Conservation (phyloP, 1,139 yeast species). For the Geotrichum histeridarum region DNA sequence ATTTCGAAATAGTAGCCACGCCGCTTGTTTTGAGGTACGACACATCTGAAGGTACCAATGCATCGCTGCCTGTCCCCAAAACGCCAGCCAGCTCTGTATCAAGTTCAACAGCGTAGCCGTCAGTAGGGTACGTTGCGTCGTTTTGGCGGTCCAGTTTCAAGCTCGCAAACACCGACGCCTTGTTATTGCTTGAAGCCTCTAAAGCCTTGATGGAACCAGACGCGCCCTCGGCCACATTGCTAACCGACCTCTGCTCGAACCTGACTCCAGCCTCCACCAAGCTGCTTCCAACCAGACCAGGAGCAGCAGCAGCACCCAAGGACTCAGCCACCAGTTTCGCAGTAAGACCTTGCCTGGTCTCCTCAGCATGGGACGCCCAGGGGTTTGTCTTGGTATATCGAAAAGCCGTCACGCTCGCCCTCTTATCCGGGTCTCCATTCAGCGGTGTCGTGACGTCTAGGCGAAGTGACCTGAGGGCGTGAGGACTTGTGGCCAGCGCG, state of each 20-base stretch:
- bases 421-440: constrained; percentile 17
- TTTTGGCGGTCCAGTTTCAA: constrained; percentile 55
- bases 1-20: constrained; percentile 18
- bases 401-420: constrained; percentile 12
- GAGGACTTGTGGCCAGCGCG: constrained; percentile 71
- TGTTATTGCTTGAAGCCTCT: constrained; percentile 53
- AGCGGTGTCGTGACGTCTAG: constrained; percentile 47
- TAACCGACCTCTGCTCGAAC: constrained; percentile 27
- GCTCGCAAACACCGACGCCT: constrained; percentile 53
- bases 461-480: constrained; percentile 46
- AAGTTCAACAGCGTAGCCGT: constrained; percentile 47
- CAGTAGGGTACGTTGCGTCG: constrained; percentile 49
- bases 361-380: constrained; percentile 10
- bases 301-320: constrained; percentile 10
- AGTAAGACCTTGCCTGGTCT: too few species aligned
- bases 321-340: constrained; percentile 6
- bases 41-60: constrained; percentile 8
- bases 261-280: constrained; percentile 25
- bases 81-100: constrained; percentile 53
- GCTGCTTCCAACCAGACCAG: constrained; percentile 14
- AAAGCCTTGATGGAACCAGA: constrained; percentile 27
- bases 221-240: constrained; percentile 26
- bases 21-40: constrained; percentile 14
- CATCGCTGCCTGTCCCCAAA: constrained; percentile 23
- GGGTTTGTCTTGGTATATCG: not conserved